Conservation (phyloP, 2,329 filamentous ascomycete genomes). For the Calonectria crousiana region DNA sequence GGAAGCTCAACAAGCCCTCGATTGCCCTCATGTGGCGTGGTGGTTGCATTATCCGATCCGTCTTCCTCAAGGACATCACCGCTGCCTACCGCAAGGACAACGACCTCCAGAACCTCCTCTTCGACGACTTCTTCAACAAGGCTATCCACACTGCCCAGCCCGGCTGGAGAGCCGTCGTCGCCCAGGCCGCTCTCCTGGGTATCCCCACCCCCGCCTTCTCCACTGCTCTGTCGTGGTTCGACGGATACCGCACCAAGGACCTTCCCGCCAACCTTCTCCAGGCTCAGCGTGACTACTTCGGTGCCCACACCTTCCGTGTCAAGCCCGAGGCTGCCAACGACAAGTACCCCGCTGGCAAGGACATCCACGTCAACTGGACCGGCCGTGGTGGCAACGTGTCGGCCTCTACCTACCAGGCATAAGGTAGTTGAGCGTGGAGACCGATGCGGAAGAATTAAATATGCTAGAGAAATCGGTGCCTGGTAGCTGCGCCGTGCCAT, state of each 20-base stretch:
- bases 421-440: slow-evolving; percentile 54
- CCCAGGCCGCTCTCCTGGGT: slow-evolving; percentile 92
- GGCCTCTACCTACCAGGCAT: slow-evolving; percentile 97
- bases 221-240: slow-evolving; percentile 97
- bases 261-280: slow-evolving; percentile 98
- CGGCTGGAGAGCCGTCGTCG: slow-evolving; percentile 91
- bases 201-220: slow-evolving; percentile 97
- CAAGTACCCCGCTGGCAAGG: slow-evolving; percentile 86
- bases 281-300: slow-evolving; percentile 99
- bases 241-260: slow-evolving; percentile 97
- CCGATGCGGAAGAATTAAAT: slow-evolving; percentile 32
- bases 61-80: slow-evolving; percentile 99
- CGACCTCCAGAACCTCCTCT: slow-evolving; percentile 97
- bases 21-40: slow-evolving; percentile 99
- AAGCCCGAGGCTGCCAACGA: slow-evolving; percentile 83
- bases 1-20: slow-evolving; percentile 99
- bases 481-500: slow-evolving; percentile 37
- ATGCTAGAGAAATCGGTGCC: slow-evolving; percentile 34
- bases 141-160: slow-evolving; percentile 96
- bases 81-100: slow-evolving; percentile 94
- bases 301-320: slow-evolving; percentile 90
- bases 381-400: slow-evolving; percentile 97
- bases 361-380: slow-evolving; percentile 99
- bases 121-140: slow-evolving; percentile 99
- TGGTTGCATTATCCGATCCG: slow-evolving; percentile 99